phyloP scores from a whole-genome alignment of 139 green algal species.

The Chlamydomonas sp. region DNA sequence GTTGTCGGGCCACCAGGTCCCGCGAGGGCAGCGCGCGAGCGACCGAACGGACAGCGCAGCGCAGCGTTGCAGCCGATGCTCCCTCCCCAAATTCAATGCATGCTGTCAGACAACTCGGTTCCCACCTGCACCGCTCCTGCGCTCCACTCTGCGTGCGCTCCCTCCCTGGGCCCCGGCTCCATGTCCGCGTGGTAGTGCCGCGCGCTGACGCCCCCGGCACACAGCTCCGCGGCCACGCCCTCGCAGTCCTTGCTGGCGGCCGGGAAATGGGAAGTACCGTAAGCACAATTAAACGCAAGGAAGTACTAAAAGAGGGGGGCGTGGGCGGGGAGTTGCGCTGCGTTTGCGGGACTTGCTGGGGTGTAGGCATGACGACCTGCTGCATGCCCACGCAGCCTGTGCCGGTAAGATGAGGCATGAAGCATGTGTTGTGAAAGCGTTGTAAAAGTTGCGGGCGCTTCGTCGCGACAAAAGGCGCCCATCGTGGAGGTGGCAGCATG shows the following conservation, averaged over 20 bases:
- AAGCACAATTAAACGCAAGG: neutral
- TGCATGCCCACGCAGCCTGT: too few species aligned
- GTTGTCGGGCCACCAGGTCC: neutral
- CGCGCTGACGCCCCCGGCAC: slow-evolving; percentile 54
- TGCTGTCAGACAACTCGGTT: neutral
- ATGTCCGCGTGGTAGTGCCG: slow-evolving; percentile 90
- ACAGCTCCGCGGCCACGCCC: slow-evolving; percentile 56
- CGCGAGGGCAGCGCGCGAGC: neutral
- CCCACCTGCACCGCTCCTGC: slow-evolving; percentile 50
- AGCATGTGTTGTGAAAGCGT: too few species aligned
- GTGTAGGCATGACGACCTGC: too few species aligned
- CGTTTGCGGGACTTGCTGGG: neutral
- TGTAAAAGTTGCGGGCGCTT: too few species aligned
- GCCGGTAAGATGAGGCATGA: too few species aligned
- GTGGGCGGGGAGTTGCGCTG: neutral
- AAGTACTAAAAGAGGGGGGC: neutral
- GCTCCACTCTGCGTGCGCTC: slow-evolving; percentile 84
- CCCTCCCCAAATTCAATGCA: too few species aligned
- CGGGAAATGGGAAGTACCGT: too few species aligned
- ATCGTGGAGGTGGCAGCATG: too few species aligned
- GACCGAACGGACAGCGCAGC: neutral
- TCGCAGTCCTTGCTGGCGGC: slow-evolving; percentile 51
- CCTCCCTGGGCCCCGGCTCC: slow-evolving; percentile 67
- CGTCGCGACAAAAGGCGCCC: too few species aligned
- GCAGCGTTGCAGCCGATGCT: too few species aligned